Percentiles rank a stretch among this genome's conserved stretches.
phyloP scores from a whole-genome alignment of 1,139 yeast genomes.

The Pneumocystis murina region DNA sequence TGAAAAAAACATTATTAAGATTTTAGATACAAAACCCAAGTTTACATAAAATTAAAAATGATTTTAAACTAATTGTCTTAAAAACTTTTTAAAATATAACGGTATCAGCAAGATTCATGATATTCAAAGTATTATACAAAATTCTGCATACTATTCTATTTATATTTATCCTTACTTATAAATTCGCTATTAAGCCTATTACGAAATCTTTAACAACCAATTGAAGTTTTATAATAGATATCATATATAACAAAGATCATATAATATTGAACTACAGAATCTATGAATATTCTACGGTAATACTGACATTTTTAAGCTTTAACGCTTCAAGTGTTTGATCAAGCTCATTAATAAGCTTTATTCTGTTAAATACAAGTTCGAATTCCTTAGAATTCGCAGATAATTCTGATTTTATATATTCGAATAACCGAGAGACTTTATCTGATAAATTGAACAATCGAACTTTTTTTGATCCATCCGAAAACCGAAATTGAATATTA shows the following conservation, averaged over 20 bases:
- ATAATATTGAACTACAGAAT: background rate
- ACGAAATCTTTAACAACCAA: background rate
- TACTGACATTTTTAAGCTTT: slow-evolving; percentile 66
- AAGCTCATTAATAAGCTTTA: slow-evolving; percentile 46
- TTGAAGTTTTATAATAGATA: background rate
- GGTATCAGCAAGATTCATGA: background rate
- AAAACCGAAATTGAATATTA: slow-evolving; percentile 72
- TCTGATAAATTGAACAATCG: slow-evolving; percentile 50
- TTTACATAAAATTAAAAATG: background rate
- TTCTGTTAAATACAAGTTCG: slow-evolving; percentile 46
- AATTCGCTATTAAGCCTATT: background rate
- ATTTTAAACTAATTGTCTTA: background rate
- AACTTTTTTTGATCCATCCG: slow-evolving; percentile 72
- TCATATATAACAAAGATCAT: background rate
- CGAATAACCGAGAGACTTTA: slow-evolving; percentile 45
- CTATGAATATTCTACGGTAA: slow-evolving; percentile 43
- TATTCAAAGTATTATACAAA: background rate
- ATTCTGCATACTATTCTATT: background rate
- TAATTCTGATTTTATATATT: slow-evolving; percentile 38
- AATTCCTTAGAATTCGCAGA: slow-evolving; percentile 39
- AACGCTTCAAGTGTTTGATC: slow-evolving; percentile 54
- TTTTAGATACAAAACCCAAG: background rate
- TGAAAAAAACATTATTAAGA: too few relatives aligned
- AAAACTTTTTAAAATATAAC: background rate
- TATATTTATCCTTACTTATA: background rate